Conservation (phyloP, 1,284 basidiomycete species). For the Cryptococcus jaspeensis region DNA sequence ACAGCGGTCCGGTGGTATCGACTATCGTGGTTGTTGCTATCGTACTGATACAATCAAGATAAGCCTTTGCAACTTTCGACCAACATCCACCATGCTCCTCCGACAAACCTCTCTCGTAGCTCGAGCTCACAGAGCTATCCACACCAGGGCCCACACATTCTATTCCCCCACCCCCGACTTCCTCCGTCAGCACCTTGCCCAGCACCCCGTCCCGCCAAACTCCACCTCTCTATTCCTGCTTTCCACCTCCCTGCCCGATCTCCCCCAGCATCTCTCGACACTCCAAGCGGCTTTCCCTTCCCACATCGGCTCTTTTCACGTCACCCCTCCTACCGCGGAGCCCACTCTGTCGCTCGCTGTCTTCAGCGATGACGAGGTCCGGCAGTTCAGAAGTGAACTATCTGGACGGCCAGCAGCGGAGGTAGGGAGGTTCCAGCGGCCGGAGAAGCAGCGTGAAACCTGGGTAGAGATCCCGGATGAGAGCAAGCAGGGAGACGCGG, state of each 20-base stretch:
- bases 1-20: too few species aligned
- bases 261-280: conserved; percentile 20
- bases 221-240: conserved; percentile 31
- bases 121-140: not conserved
- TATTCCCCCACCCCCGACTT: conserved; percentile 26
- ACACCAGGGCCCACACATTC: conserved; percentile 27
- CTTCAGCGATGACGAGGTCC: conserved; percentile 18
- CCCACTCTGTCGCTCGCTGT: conserved; percentile 37
- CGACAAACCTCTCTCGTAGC: not conserved
- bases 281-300: conserved; percentile 18
- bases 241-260: conserved; percentile 31
- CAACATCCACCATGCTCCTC: not conserved
- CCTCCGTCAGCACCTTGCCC: conserved; percentile 14
- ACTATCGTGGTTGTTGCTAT: not conserved
- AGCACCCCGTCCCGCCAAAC: conserved; percentile 2
- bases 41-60: not conserved
- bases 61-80: not conserved
- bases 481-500: conserved; percentile 30
- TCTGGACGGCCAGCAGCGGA: conserved; percentile 35
- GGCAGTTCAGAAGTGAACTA: conserved; percentile 21
- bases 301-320: conserved; percentile 36
- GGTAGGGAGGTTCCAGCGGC: conserved; percentile 45
- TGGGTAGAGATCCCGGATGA: conserved; percentile 39
- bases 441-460: conserved; percentile 9
- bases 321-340: conserved; percentile 15